Evolutionary conservation across 768 basidiomycete genomes (phyloP), one percentile per base, ranked within the genome.

Genomic region (Rhizopogon vulgaris): DNA sequence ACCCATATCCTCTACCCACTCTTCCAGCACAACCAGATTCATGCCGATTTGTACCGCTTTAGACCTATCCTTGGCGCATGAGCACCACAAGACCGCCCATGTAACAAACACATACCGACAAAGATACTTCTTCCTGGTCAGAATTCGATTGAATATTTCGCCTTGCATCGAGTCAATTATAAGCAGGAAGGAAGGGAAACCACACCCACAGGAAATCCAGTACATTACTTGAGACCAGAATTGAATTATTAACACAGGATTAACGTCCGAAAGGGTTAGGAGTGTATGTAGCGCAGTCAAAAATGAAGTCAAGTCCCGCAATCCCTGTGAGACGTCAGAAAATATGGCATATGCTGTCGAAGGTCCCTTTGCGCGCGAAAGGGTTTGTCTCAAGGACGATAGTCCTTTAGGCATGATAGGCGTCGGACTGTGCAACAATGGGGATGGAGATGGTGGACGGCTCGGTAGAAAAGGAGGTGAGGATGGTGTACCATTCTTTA

Each of bases 151-250:
- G 70, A 92, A 91, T 38, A 85, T 78, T 68, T 91, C 89, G 64
- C 89, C 89, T 91, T 37, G 48, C 27, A 48, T 7, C 52, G 48
- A 55, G 56, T 30, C 50, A 45, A 58, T 49, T 49, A 41, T 56
- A 11, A 59, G 61, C 30, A 17, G 38, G 18, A 40, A 36, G 47
- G 17, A 28, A 50, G 22, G 14, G 17, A 37, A 36, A 41, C 9
- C 11, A 59, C n/a, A 66, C 84, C 75, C 75, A 90, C 93, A 91
- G 22, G 93, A 86, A 49, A 93, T 87, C 96, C 96, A 99, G 65
- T 94, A 97, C 75, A 96, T 86, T n/a, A 96, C 83, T 69, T 99
- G 96, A 1, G 93, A 94, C 84, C 94, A 95, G 46, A 94, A 77
- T 66, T 99, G 96, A 6, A 87, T 84, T 47, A 84, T 84, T 15